These are phyloP conservation scores for Dactylis glomerata DNA, from an alignment of 176 grass and related monocot genomes.

Conservation along the genomic window DNA sequence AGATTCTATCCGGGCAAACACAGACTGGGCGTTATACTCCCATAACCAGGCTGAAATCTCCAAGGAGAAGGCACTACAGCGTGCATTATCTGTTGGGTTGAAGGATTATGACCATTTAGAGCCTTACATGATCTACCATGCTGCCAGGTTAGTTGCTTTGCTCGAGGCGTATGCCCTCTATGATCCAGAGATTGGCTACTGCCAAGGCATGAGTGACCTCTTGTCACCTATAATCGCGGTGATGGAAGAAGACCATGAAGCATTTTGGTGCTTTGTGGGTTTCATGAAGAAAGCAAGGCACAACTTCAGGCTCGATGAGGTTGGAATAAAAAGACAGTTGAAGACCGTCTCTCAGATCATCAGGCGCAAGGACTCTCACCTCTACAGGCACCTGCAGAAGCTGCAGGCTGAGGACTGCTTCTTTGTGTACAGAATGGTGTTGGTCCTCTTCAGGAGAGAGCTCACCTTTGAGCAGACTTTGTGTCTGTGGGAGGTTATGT, in stretches of 20 bases:
- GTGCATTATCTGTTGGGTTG: constrained; percentile 54
- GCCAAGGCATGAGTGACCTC: constrained; percentile 95
- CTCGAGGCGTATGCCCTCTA: constrained; percentile 88
- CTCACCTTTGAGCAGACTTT: constrained; percentile 90
- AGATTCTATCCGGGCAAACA: constrained; percentile 76
- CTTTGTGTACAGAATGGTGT: constrained; percentile 95
- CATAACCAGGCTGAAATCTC: constrained; percentile 56
- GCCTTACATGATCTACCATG: constrained; percentile 85
- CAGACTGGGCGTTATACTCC: constrained; percentile 72
- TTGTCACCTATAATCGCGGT: constrained; percentile 84
- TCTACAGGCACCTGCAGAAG: constrained; percentile 87
- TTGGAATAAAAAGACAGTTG: constrained; percentile 78
- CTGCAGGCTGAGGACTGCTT: constrained; percentile 92
- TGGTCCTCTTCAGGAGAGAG: constrained; percentile 92
- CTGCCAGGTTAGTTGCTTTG: constrained; percentile 68
- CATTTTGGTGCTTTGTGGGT: constrained; percentile 96
- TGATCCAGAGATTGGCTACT: constrained; percentile 89
- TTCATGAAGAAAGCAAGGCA: constrained; percentile 93
- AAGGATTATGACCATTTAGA: constrained; percentile 81
- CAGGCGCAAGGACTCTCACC: constrained; percentile 73
- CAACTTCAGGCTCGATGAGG: constrained; percentile 94
- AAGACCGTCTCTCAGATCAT: constrained; percentile 93
- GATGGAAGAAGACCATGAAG: constrained; percentile 86
- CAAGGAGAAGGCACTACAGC: constrained; percentile 53
- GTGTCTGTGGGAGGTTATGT: constrained; percentile 94